These are phyloP conservation scores for Heritiera littoralis DNA, from an alignment of 345 rosid genomes.

Conservation along the genomic window DNA sequence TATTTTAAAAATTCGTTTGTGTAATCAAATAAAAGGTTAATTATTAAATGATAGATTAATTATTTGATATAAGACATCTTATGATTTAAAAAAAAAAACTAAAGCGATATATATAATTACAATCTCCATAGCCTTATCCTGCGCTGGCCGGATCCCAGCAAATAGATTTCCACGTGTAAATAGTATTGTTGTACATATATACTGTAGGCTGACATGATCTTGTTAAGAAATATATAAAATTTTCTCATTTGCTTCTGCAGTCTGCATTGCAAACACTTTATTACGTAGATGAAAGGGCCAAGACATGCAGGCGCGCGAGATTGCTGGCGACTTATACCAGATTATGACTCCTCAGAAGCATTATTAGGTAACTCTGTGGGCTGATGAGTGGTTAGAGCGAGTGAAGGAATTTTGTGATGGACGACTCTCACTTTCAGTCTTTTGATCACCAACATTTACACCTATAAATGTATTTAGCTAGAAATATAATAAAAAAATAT, in stretches of 20 bases:
- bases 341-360: not conserved
- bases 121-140: not conserved
- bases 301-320: conserved; percentile 42
- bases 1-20: no score
- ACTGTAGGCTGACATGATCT: conserved; percentile 6
- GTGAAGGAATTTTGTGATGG: conserved; percentile 8
- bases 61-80: no score
- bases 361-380: not conserved
- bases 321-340: conserved; percentile 6
- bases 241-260: not conserved
- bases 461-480: no score
- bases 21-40: no score
- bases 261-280: conserved; percentile 19
- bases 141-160: not conserved
- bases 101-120: no score
- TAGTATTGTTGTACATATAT: not conserved
- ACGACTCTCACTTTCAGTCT: not conserved
- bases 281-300: conserved; percentile 42
- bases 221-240: not conserved
- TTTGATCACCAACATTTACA: not conserved
- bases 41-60: no score
- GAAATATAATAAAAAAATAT: no score
- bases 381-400: not conserved
- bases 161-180: not conserved
- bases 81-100: no score